Evolutionary conservation across 208 protist genomes (phyloP).

Genomic region (Trypanosoma scelopori): DNA sequence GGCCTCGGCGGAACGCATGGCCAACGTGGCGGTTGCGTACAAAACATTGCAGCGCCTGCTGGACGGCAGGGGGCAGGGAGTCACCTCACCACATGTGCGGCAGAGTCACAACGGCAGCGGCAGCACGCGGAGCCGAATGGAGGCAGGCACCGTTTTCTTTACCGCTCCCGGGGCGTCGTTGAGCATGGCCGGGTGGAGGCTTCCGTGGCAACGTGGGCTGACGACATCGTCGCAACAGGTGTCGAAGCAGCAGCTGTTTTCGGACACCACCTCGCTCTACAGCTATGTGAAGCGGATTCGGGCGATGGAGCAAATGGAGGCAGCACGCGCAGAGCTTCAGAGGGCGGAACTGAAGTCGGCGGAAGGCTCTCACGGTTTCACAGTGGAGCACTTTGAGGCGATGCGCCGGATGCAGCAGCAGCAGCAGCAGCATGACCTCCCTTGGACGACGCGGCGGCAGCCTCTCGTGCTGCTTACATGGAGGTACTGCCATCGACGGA

Average conservation of each 20-base stretch:
- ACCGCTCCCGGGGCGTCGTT: conserved; percentile 54
- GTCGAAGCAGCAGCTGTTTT: conserved; percentile 30
- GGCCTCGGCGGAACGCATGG: conserved; percentile 50
- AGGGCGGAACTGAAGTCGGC: conserved; percentile 29
- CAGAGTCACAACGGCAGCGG: background rate
- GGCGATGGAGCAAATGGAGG: conserved; percentile 32
- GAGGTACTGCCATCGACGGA: conserved; percentile 10
- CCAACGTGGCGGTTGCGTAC: conserved; percentile 69
- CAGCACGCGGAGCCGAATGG: background rate
- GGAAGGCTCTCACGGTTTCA: conserved; percentile 75
- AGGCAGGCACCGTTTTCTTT: conserved; percentile 46
- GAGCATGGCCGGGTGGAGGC: conserved; percentile 51
- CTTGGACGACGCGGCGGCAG: background rate
- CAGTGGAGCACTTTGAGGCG: conserved; percentile 58
- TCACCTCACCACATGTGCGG: background rate
- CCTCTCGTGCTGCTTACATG: conserved; percentile 9
- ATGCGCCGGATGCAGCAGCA: conserved; percentile 8
- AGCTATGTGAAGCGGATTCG: conserved; percentile 47
- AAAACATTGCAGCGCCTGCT: conserved; percentile 57
- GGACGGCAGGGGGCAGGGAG: conserved; percentile 23
- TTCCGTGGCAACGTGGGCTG: conserved; percentile 70
- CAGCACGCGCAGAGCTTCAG: conserved; percentile 32
- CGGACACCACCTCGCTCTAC: conserved; percentile 28
- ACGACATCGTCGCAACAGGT: conserved; percentile 26
- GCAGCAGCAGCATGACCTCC: conserved; percentile 11